Conservation (phyloP, 495 filamentous ascomycete genomes). For the Trichocladium antarcticum region DNA sequence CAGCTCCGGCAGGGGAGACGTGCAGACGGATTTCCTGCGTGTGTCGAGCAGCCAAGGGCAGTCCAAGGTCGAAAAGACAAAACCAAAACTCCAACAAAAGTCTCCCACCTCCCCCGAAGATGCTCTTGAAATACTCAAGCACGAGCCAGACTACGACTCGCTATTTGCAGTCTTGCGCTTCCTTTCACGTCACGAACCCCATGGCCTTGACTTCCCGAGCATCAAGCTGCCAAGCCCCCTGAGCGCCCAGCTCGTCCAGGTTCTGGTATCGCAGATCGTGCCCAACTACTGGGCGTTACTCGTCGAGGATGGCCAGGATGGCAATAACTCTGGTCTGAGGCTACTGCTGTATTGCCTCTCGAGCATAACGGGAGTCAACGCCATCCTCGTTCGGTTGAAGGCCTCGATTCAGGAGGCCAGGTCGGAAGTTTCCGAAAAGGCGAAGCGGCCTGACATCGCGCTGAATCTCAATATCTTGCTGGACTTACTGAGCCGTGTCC, state of each 20-base stretch:
- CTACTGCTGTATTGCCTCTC: conserved; percentile 56
- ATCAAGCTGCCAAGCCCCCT: conserved; percentile 53
- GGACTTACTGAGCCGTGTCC: conserved; percentile 40
- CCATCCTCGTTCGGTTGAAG: conserved; percentile 52
- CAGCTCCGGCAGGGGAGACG: conserved; percentile 5
- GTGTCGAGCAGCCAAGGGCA: conserved; percentile 9
- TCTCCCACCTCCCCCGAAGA: conserved; percentile 39
- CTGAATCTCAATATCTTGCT: conserved; percentile 34
- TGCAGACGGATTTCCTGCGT: conserved; percentile 6
- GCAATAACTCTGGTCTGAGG: conserved; percentile 19
- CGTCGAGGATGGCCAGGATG: conserved; percentile 30
- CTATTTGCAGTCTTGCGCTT: conserved; percentile 43
- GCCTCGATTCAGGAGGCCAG: conserved; percentile 37
- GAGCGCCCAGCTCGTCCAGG: conserved; percentile 57
- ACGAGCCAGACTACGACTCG: conserved; percentile 50
- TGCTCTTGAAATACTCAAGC: conserved; percentile 51
- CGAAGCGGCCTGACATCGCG: conserved; percentile 26
- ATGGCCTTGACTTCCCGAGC: conserved; percentile 36
- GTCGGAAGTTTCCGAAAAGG: conserved; percentile 22
- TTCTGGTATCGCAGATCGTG: conserved; percentile 56
- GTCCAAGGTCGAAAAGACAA: conserved; percentile 11
- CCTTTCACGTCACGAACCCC: conserved; percentile 34
- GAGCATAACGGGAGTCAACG: conserved; percentile 62
- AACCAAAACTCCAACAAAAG: conserved; percentile 8
- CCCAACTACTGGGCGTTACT: conserved; percentile 68